Evolutionary conservation across 2,329 filamentous ascomycete species (phyloP).

Genomic region (Magnaporthiopsis rhizophila): DNA sequence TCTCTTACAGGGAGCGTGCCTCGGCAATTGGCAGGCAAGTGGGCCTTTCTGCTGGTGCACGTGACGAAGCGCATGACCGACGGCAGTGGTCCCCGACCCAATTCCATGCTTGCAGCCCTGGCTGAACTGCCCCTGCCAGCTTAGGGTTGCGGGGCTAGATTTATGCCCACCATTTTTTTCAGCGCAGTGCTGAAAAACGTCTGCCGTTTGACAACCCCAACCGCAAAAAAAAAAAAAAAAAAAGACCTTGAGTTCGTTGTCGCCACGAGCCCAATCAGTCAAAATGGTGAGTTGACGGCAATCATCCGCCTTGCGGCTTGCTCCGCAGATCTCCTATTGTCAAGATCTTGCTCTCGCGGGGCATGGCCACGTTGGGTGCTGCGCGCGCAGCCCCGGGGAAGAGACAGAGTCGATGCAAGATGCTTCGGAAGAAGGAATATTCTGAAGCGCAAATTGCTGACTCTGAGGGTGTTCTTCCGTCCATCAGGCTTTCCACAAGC

Average conservation of each 20-base stretch:
- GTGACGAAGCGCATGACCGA: not conserved
- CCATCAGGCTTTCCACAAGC: conserved; percentile 79
- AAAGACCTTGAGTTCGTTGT: conserved; percentile 7
- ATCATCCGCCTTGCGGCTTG: conserved; percentile 3
- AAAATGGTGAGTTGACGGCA: conserved; percentile 59
- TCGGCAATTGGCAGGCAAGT: not conserved
- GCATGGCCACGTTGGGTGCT: not conserved
- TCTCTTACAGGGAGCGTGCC: conserved; percentile 4
- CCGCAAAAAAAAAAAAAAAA: conserved; percentile 12
- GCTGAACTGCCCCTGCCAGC: conserved; percentile 6
- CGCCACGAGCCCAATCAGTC: conserved; percentile 43
- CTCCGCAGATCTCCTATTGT: not conserved
- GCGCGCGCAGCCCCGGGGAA: not conserved
- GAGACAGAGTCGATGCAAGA: conserved; percentile 80
- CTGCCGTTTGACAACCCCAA: conserved; percentile 23
- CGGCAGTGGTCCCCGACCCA: conserved; percentile 24
- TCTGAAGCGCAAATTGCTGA: conserved; percentile 99
- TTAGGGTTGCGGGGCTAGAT: conserved; percentile 28
- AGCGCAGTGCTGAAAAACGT: conserved; percentile 5
- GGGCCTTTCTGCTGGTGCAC: not conserved
- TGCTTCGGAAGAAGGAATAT: conserved; percentile 74
- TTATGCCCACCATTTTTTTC: conserved; percentile 26
- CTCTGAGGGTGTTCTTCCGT: conserved; percentile 55
- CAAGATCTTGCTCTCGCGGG: not conserved
- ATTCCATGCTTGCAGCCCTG: conserved; percentile 6